These are phyloP conservation scores for Aspergillus fumigatus DNA, from an alignment of 2,329 filamentous ascomycete genomes.

Conservation along the genomic window DNA sequence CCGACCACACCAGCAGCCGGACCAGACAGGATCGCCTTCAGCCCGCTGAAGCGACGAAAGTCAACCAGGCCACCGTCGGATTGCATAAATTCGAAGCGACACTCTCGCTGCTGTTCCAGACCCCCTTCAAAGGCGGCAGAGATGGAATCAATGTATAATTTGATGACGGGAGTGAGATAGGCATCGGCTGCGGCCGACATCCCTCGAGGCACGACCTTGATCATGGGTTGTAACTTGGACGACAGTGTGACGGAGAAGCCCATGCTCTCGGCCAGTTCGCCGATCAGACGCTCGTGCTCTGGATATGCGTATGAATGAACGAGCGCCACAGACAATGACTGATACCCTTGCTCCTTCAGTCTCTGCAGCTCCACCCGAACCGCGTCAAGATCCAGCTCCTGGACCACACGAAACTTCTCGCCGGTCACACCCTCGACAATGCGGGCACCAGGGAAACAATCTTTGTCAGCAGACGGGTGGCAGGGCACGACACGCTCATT, in stretches of 20 bases:
- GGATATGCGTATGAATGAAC: constrained; percentile 91
- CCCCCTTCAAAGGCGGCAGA: constrained; percentile 68
- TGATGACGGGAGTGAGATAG: constrained; percentile 73
- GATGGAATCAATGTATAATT: constrained; percentile 61
- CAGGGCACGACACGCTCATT: constrained; percentile 85
- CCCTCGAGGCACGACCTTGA: constrained; percentile 73
- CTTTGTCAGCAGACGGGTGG: constrained; percentile 57
- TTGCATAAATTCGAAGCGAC: constrained; percentile 95
- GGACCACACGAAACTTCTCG: constrained; percentile 67
- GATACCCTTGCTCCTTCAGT: constrained; percentile 65
- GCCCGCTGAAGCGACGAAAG: constrained; percentile 65
- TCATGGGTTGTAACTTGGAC: constrained; percentile 78
- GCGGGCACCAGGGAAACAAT: constrained; percentile 63
- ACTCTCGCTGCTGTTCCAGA: constrained; percentile 67
- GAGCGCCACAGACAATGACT: constrained; percentile 78
- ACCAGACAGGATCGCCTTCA: constrained; percentile 83
- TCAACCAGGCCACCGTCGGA: constrained; percentile 68
- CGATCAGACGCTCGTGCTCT: constrained; percentile 73
- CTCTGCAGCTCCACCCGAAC: constrained; percentile 57
- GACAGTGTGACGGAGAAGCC: constrained; percentile 77
- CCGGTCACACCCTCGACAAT: constrained; percentile 51
- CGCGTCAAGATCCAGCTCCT: constrained; percentile 53
- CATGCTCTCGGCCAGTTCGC: constrained; percentile 71
- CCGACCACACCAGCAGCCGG: constrained; percentile 93
- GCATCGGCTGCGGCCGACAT: constrained; percentile 76